Conservation (phyloP, 83 land plant genomes). For the Thuja plicata region DNA sequence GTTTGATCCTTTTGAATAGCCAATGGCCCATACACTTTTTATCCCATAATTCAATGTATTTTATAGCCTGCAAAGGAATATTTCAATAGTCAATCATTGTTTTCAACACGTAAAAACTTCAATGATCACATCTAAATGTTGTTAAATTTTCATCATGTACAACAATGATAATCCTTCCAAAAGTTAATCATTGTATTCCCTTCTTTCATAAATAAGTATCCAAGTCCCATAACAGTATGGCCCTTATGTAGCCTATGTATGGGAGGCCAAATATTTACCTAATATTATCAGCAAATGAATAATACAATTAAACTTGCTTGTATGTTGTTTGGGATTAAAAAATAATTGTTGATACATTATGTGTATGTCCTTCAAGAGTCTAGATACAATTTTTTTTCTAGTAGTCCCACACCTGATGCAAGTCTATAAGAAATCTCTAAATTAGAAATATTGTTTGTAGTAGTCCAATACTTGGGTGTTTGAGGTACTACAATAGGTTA, state of each 20-base stretch:
- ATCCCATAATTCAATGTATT: conserved; percentile 93
- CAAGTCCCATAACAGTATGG: background rate
- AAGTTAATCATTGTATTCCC: background rate
- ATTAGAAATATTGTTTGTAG: too few relatives aligned
- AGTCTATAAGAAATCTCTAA: too few relatives aligned
- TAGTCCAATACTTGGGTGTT: too few relatives aligned
- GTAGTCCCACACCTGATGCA: conserved; percentile 83
- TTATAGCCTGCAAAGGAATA: conserved; percentile 59
- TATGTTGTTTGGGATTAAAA: conserved; percentile 98
- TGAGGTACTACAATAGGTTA: too few relatives aligned
- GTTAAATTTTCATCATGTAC: background rate
- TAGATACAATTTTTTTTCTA: conserved; percentile 98
- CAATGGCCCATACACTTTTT: conserved; percentile 92
- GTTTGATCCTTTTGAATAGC: conserved; percentile 82
- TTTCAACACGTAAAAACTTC: background rate
- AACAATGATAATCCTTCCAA: background rate
- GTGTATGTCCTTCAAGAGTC: conserved; percentile 98
- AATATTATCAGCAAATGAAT: background rate
- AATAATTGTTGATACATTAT: conserved; percentile 97
- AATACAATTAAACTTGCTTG: conserved; percentile 41
- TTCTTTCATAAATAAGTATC: background rate
- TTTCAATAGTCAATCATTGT: background rate
- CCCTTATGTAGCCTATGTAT: background rate
- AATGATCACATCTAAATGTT: background rate
- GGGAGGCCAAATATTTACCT: too few relatives aligned